A percentile compares a stretch with the other conserved stretches of the same genome.
phyloP scores from a whole-genome alignment of 2,329 filamentous ascomycete species.

The Teratosphaeria destructans region DNA sequence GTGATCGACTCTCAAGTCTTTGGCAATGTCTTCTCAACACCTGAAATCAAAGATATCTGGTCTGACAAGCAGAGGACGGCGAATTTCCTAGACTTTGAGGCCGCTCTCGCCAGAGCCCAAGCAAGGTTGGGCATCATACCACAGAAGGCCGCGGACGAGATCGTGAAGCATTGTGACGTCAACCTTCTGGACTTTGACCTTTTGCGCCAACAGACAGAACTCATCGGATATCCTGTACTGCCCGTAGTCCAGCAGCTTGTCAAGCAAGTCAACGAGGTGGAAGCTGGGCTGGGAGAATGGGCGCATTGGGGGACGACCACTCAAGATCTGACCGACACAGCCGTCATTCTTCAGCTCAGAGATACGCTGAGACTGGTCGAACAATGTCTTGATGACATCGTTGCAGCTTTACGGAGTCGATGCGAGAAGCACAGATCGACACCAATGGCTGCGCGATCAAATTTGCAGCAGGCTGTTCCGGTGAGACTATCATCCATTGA shows the following conservation, averaged over 20 bases:
- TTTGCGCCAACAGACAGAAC: constrained; percentile 18
- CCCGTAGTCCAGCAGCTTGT: constrained; percentile 21
- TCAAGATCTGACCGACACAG: constrained; percentile 21
- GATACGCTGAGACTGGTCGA: constrained; percentile 17
- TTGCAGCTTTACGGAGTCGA: constrained; percentile 7
- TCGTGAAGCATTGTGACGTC: constrained; percentile 16
- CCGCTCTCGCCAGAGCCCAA: constrained; percentile 19
- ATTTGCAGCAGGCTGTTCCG: constrained; percentile 24
- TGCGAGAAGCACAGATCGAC: constrained; percentile 16
- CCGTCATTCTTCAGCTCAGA: constrained; percentile 18
- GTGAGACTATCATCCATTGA: constrained; percentile 3
- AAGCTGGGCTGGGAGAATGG: constrained; percentile 20
- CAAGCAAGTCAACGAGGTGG: constrained; percentile 13
- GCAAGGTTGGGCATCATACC: constrained; percentile 22
- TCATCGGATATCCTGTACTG: constrained; percentile 23
- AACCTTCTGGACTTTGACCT: constrained; percentile 13
- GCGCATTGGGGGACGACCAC: constrained; percentile 23
- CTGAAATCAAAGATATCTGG: constrained; percentile 19
- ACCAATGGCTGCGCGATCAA: constrained; percentile 21
- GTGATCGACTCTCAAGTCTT: constrained; percentile 22
- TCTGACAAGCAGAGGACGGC: constrained; percentile 18
- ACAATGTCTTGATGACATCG: constrained; percentile 9
- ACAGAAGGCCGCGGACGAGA: constrained; percentile 18
- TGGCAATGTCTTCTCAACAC: constrained; percentile 19
- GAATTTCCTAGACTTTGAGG: constrained; percentile 23